Percentiles rank a stretch among this genome's conserved stretches.
Conservation (phyloP, 1,284 basidiomycete genomes). For the Pseudozyma flocculosa region DNA sequence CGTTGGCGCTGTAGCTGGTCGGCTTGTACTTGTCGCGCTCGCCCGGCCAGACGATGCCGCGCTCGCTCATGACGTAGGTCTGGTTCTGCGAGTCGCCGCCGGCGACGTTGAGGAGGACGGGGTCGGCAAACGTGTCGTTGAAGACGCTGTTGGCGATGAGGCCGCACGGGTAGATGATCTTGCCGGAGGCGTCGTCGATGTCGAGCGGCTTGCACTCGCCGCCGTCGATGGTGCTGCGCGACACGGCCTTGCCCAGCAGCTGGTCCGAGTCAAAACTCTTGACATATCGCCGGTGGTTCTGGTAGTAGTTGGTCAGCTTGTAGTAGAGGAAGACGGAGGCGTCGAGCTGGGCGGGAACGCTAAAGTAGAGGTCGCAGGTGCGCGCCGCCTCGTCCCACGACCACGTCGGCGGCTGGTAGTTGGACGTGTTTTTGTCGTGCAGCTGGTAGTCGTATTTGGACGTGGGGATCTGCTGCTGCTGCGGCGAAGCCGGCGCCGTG, state of each 20-base stretch:
- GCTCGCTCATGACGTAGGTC: conserved; percentile 74
- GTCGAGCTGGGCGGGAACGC: conserved; percentile 73
- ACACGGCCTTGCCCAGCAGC: conserved; percentile 73
- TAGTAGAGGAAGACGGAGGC: conserved; percentile 89
- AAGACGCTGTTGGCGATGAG: conserved; percentile 97
- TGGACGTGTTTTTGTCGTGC: conserved; percentile 43
- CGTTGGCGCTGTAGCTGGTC: conserved; percentile 59
- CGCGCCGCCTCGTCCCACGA: conserved; percentile 8
- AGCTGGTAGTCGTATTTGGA: conserved; percentile 71
- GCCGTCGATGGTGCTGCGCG: conserved; percentile 59
- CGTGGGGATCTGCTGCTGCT: conserved; percentile 65
- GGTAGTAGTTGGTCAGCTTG: conserved; percentile 72
- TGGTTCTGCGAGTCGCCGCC: conserved; percentile 59
- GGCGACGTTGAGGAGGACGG: conserved; percentile 66
- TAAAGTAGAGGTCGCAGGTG: conserved; percentile 52
- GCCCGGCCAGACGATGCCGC: conserved; percentile 89
- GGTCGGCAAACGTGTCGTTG: conserved; percentile 82
- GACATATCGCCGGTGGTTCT: conserved; percentile 97
- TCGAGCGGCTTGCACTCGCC: conserved; percentile 90
- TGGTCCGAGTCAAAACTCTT: conserved; percentile 85
- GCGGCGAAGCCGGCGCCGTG: conserved; percentile 50
- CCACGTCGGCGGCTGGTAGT: conserved; percentile 54
- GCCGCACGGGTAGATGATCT: conserved; percentile 79
- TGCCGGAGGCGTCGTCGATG: conserved; percentile 27
- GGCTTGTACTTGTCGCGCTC: conserved; percentile 80